Conservation (phyloP, 1,284 basidiomycete species). For the Ceratobasidium sp. region DNA sequence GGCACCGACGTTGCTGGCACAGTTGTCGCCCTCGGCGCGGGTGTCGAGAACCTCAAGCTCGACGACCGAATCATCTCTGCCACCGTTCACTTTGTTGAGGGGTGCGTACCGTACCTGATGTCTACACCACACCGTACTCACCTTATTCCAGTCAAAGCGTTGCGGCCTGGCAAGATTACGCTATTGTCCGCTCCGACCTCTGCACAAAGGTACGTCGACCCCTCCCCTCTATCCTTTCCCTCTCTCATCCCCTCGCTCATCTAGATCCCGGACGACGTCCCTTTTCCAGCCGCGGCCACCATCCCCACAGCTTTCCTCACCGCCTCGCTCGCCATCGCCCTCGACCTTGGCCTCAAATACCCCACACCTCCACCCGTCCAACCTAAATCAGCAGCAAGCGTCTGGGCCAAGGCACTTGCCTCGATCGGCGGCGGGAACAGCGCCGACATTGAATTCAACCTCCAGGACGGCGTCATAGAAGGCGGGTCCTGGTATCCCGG, state of each 20-base stretch:
- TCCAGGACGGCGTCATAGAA: constrained; percentile 21
- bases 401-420: constrained; percentile 15
- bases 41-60: constrained; percentile 13
- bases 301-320: constrained; percentile 13
- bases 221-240: neutral
- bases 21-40: constrained; percentile 7
- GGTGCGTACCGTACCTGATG: neutral
- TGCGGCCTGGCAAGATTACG: constrained; percentile 17
- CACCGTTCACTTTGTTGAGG: constrained; percentile 13
- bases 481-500: constrained; percentile 23
- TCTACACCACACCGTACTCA: neutral
- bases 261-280: constrained; percentile 23
- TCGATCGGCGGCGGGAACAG: constrained; percentile 15
- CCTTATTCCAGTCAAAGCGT: neutral
- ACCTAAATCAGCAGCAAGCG: constrained; percentile 12
- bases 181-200: constrained; percentile 12
- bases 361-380: neutral
- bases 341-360: constrained; percentile 32
- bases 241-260: neutral
- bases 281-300: constrained; percentile 9
- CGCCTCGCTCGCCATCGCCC: constrained; percentile 20
- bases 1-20: constrained; percentile 34
- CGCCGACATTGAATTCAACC: constrained; percentile 11
- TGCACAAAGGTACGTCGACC: constrained; percentile 20
- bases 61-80: constrained; percentile 13